These are phyloP conservation scores for Eremothecium coryli DNA, from an alignment of 1,139 yeast genomes.

Conservation along the genomic window DNA sequence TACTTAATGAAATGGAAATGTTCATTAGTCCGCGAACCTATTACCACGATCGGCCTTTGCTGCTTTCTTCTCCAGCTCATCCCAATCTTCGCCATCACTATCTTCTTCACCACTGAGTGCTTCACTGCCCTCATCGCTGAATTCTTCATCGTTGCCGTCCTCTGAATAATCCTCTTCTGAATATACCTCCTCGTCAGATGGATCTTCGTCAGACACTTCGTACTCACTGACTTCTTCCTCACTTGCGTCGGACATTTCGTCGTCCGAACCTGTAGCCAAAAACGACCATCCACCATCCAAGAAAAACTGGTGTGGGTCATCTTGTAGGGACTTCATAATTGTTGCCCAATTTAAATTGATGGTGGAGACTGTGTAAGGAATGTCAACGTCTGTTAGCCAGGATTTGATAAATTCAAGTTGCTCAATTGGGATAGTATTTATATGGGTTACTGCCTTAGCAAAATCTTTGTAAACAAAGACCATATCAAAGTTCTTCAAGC, in stretches of 20 bases:
- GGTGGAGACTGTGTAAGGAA: constrained; percentile 90
- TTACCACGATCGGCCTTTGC: constrained; percentile 37
- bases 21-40: constrained; percentile 22
- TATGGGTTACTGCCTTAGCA: constrained; percentile 75
- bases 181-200: constrained; percentile 63
- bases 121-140: constrained; percentile 40
- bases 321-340: constrained; percentile 86
- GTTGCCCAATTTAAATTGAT: constrained; percentile 93
- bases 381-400: constrained; percentile 94
- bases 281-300: constrained; percentile 95
- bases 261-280: constrained; percentile 63
- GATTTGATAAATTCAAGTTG: constrained; percentile 85
- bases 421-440: constrained; percentile 91
- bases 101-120: constrained; percentile 43
- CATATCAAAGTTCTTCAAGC: constrained; percentile 89
- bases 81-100: constrained; percentile 67
- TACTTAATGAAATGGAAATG: constrained; percentile 1
- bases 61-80: constrained; percentile 61
- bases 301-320: constrained; percentile 92
- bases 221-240: constrained; percentile 40
- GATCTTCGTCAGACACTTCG: constrained; percentile 47
- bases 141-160: constrained; percentile 37
- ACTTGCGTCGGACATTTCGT: constrained; percentile 49
- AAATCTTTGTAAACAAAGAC: constrained; percentile 94
- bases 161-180: constrained; percentile 40